phyloP scores from a whole-genome alignment of 345 rosid species.

The Citrus hindsii region DNA sequence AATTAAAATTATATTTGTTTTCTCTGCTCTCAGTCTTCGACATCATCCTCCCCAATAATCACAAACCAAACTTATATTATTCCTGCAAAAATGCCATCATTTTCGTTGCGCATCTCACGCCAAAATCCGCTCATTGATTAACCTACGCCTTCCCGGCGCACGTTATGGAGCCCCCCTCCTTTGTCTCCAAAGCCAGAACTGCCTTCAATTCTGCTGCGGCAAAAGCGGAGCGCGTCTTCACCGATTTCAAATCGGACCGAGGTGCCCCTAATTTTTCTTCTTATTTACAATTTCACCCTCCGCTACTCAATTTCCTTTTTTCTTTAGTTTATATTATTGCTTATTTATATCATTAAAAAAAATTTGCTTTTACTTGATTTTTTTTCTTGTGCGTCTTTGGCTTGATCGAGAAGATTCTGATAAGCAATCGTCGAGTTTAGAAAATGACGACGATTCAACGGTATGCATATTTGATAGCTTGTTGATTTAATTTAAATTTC shows the following conservation, averaged over 20 bases:
- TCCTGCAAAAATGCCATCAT: constrained; percentile 4
- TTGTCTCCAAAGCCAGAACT: constrained; percentile 82
- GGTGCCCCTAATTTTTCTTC: constrained; percentile 30
- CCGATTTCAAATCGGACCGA: constrained; percentile 81
- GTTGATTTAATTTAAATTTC: not conserved
- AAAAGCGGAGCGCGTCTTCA: constrained; percentile 94
- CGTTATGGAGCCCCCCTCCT: constrained; percentile 68
- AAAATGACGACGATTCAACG: constrained; percentile 43
- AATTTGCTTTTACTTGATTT: not conserved
- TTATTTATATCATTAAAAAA: not conserved
- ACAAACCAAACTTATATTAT: not conserved
- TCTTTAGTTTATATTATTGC: not conserved
- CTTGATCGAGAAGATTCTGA: constrained; percentile 49
- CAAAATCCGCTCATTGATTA: constrained; percentile 7
- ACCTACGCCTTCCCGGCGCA: constrained; percentile 35
- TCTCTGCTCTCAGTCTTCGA: not conserved
- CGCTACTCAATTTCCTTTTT: not conserved
- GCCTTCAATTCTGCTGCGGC: constrained; percentile 97
- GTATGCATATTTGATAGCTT: constrained; percentile 18
- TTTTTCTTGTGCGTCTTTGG: not conserved
- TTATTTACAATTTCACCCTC: not conserved
- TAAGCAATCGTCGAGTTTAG: constrained; percentile 33
- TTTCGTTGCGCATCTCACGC: not conserved
- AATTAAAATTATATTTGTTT: not conserved
- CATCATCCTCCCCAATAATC: not conserved